Percentiles rank a stretch among this genome's conserved stretches.
These are phyloP conservation scores for Auxenochlorella pyrenoidosa DNA, from an alignment of 139 green algal species.

Conservation along the genomic window DNA sequence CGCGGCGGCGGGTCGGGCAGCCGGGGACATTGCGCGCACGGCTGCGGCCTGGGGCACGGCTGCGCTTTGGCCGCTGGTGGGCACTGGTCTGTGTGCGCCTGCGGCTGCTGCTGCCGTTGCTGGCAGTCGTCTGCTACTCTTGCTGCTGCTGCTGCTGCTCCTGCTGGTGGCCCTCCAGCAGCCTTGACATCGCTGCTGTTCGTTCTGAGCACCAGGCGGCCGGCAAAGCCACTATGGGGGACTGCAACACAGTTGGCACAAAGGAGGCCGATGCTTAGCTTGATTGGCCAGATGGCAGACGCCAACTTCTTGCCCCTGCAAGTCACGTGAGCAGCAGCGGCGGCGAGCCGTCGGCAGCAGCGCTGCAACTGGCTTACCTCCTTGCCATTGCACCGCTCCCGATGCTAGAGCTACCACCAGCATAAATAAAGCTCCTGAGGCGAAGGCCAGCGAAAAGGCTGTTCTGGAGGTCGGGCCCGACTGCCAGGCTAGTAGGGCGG, in stretches of 20 bases:
- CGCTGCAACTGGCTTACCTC: neutral
- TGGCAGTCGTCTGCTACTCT: neutral
- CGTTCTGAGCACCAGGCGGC: too few relatives aligned
- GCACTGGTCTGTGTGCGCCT: neutral
- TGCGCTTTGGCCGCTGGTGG: neutral
- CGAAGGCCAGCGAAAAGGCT: neutral
- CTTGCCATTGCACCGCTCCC: neutral
- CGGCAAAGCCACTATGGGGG: too few relatives aligned
- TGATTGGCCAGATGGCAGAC: too few relatives aligned
- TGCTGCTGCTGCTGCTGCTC: neutral
- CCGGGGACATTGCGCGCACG: neutral
- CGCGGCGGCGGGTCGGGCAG: neutral
- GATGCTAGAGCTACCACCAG: neutral
- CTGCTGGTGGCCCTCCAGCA: neutral
- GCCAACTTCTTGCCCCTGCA: too few relatives aligned
- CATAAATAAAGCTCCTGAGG: neutral
- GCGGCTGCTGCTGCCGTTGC: neutral
- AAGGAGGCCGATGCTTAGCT: too few relatives aligned
- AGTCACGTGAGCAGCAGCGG: too few relatives aligned
- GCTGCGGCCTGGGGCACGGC: neutral
- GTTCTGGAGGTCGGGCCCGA: neutral
- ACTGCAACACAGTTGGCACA: too few relatives aligned
- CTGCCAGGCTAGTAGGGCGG: neutral
- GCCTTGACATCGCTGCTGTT: too few relatives aligned
- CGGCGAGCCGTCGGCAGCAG: neutral